Evolutionary conservation across 2,329 filamentous ascomycete species (phyloP).

Genomic region (Alternaria arborescens): DNA sequence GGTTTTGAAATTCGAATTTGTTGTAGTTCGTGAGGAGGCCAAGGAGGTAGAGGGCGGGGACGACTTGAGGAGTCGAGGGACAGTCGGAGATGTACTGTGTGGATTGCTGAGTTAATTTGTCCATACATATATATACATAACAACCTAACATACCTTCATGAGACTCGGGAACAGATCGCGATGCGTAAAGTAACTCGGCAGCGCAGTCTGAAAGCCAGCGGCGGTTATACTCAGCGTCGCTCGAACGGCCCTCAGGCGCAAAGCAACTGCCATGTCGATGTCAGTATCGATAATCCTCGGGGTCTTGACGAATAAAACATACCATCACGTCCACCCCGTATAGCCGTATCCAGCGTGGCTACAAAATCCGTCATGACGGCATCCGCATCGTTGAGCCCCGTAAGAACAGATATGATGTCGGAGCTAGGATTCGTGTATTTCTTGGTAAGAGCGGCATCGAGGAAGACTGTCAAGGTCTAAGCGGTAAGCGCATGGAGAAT

Average conservation of each 20-base stretch:
- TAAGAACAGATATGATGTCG: slow-evolving; percentile 89
- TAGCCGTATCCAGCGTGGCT: slow-evolving; percentile 79
- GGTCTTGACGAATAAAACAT: slow-evolving; percentile 50
- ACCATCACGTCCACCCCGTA: slow-evolving; percentile 78
- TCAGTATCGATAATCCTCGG: not conserved
- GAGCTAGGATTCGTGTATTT: slow-evolving; percentile 95
- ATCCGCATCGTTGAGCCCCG: slow-evolving; percentile 89
- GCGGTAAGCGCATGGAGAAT: slow-evolving; percentile 53
- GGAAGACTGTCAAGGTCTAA: slow-evolving; percentile 88
- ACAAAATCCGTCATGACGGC: slow-evolving; percentile 89
- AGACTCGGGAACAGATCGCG: slow-evolving; percentile 91
- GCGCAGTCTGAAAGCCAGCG: slow-evolving; percentile 93
- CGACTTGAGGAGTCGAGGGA: slow-evolving; percentile 66
- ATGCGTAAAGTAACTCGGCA: slow-evolving; percentile 94
- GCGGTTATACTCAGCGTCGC: slow-evolving; percentile 85
- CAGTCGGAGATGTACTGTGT: slow-evolving; percentile 81
- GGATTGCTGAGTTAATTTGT: slow-evolving; percentile 12
- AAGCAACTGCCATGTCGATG: slow-evolving; percentile 64
- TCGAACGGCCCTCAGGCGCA: slow-evolving; percentile 81
- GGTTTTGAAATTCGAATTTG: slow-evolving; percentile 98
- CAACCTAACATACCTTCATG: slow-evolving; percentile 75
- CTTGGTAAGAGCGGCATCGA: slow-evolving; percentile 83
- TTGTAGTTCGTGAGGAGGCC: slow-evolving; percentile 96
- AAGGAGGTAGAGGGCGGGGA: slow-evolving; percentile 81
- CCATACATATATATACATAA: no score